Conservation (phyloP, 345 rosid species). For the Passiflora organensis region DNA sequence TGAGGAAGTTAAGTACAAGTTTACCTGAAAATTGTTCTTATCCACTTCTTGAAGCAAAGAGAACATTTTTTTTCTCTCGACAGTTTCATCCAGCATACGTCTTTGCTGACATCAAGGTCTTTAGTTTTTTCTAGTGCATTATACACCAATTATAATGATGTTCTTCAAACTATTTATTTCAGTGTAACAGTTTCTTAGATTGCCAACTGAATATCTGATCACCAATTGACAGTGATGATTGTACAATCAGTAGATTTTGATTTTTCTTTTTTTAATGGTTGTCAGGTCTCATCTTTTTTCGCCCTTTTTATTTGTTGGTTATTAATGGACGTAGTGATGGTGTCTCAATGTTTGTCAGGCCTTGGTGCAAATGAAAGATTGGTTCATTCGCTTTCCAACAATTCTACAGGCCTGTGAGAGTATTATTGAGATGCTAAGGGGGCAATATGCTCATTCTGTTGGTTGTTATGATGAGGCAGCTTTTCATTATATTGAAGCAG, state of each 20-base stretch:
- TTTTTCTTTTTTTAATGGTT: not conserved
- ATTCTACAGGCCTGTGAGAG: slow-evolving; percentile 90
- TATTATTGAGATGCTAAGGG: slow-evolving; percentile 93
- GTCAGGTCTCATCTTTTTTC: slow-evolving; percentile 2
- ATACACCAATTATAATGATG: too few species aligned
- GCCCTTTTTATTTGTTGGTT: not conserved
- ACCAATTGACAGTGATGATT: too few species aligned
- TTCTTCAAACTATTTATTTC: too few species aligned
- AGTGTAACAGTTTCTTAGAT: too few species aligned
- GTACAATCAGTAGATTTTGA: too few species aligned
- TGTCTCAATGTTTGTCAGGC: slow-evolving; percentile 49
- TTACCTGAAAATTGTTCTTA: not conserved
- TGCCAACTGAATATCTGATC: too few species aligned
- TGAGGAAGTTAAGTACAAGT: not conserved
- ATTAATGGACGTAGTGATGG: slow-evolving; percentile 11
- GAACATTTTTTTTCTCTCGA: not conserved
- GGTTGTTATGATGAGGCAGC: slow-evolving; percentile 93
- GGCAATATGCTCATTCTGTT: slow-evolving; percentile 94
- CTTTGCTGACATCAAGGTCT: too few species aligned
- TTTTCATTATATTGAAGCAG: slow-evolving; percentile 86
- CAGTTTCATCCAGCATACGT: slow-evolving; percentile 1
- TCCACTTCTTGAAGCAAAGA: not conserved
- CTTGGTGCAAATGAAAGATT: slow-evolving; percentile 76
- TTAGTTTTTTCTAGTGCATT: not conserved
- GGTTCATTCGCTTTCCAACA: slow-evolving; percentile 85